Base-by-base conservation (phyloP, 371 early-diverging fungal genomes). In the Mortierella sp. region DNA sequence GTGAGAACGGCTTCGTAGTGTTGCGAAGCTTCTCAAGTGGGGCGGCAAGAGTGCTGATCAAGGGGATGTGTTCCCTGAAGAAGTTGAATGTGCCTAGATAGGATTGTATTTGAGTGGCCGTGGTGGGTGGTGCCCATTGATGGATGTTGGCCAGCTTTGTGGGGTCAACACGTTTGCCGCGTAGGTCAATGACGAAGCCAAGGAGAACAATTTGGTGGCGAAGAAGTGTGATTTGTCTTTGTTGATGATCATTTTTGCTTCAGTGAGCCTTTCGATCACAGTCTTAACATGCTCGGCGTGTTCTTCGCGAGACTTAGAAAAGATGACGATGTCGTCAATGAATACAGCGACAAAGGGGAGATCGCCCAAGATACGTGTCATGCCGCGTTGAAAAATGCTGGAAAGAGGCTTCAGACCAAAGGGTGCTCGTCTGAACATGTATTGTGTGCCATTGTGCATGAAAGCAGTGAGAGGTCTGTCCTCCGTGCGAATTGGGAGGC, bases 361-460 rank as follows among this genome's bases (percentile, higher is more conserved):
- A 16, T 42, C 16, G 16, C 42, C 54, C 9, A 16, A 38, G 10
- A 38, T 38, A 1, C 1, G 19, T 1, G 1, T 38, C 54, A 54
- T 54, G 19, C 10, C 54, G 7, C 54, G 3, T 39, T 54, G 23
- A 19, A 54, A 54, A 34, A 54, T 18, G 39, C 54, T 38, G 1
- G 54, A 69, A 0, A 83, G 16, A 0, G 64, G 58, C 48, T 79
- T 64, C 26, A 82, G 7, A 7, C 79, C 71, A 52, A 79, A 79
- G 8, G 78, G 76, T 9, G 64, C 56, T 1, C 49, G 58, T 54
- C 47, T 21, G 47, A 79, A 80, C 52, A 45, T 61, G 31, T 80
- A 82, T 28, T 79, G 71, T n/a, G n/a, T n/a, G n/a, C n/a, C n/a
- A 1, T 52, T 16, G 38, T 69, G 55, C 7, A 62, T 76, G 27